A percentile compares a stretch with the other conserved stretches of the same genome.
Evolutionary conservation across 2,329 filamentous ascomycete species (phyloP).

Genomic region (Fulvia fulva): DNA sequence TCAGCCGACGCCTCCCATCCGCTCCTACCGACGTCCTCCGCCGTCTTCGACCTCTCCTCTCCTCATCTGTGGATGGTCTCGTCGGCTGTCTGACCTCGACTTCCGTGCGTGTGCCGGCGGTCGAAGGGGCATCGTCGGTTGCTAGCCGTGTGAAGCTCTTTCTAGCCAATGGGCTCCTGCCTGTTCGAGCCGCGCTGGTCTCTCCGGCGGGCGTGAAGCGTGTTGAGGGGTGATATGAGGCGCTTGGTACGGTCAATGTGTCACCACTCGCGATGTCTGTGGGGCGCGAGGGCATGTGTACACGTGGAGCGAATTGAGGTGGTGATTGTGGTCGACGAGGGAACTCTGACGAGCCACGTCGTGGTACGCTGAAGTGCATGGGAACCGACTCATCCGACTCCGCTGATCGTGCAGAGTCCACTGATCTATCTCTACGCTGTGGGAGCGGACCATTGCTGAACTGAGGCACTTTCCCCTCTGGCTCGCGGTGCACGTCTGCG

Average conservation of each 20-base stretch:
- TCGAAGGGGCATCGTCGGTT: conserved; percentile 17
- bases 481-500: background rate
- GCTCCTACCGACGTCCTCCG: conserved; percentile 19
- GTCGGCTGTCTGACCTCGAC: conserved; percentile 20
- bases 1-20: conserved; percentile 24
- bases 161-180: conserved; percentile 44
- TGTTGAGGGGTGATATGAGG: conserved; percentile 6
- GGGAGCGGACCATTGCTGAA: background rate
- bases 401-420: conserved; percentile 12
- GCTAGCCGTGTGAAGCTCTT: conserved; percentile 37
- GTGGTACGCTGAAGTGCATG: conserved; percentile 16
- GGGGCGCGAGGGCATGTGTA: conserved; percentile 8
- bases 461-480: background rate
- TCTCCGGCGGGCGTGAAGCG: conserved; percentile 6
- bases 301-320: background rate
- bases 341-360: background rate
- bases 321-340: background rate
- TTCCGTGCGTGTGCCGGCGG: conserved; percentile 16
- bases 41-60: conserved; percentile 12
- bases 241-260: conserved; percentile 4
- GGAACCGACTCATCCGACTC: conserved; percentile 14
- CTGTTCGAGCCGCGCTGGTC: conserved; percentile 27
- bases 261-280: conserved; percentile 1
- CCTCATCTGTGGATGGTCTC: conserved; percentile 12
- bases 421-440: conserved; percentile 6